Base-by-base conservation (phyloP, 2,329 filamentous ascomycete species). In the Sarocladium oryzae region DNA sequence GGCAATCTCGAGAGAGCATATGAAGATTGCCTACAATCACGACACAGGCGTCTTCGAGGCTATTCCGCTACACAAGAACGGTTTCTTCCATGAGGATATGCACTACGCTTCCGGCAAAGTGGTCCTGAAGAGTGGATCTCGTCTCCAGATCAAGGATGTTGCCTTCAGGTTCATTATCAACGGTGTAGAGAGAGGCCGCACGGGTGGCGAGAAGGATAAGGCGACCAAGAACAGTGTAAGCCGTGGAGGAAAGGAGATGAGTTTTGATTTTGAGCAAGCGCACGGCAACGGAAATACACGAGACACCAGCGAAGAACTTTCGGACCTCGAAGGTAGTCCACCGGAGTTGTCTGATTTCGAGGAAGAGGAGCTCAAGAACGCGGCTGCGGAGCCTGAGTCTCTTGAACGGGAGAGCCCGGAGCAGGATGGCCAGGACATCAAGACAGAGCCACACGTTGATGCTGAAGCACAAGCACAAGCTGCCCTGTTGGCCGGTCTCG, bases 81-180 rank as follows among this genome's bases (percentile, higher is more conserved):
- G 86, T 5, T 82, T 86, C 60, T 86, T 87, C 60, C 76, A 82
- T 55, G 78, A 86, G 50, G 82, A 84, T 43, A 68, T 72, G 3
- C 76, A 79, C 41, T 36, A 35, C 11, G 26, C 33, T 2, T 16
- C 26, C 4, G 45, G 36, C 52, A 76, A 81, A 24, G 76, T 84
- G 9, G 72, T 76, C 3, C 68, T 92, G 18, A 74, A 76, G 43
- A 83, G 84, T 58, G 82, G 84, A 32, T 81, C 82, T 56, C 70
- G 74, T n/a, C 74, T 91, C 35, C 82, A 87, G 62, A 85, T 91
- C 63, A 86, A 86, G 52, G 81, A 83, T 54, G 79, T 91, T 2
- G 73, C 76, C 41, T 82, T 91, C 55, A 71, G 69, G 13, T 90
- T 91, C 63, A 70, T 81, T 40, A 80, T 90, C 56, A 88, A 86